Evolutionary conservation across 805 yeast genomes (phyloP), one percentile per base, ranked within the genome.

Genomic region (Ogataea degrootiae): DNA sequence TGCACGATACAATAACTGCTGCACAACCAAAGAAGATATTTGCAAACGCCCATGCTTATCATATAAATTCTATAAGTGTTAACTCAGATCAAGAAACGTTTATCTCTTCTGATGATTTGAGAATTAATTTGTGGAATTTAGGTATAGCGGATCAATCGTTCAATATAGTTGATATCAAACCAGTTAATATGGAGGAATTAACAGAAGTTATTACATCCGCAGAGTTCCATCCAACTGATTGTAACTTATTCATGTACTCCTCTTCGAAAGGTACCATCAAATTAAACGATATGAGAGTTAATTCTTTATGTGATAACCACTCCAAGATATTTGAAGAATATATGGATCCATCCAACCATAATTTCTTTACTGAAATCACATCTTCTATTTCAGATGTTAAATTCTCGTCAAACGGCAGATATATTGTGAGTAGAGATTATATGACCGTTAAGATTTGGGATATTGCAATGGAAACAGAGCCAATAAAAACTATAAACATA

Each of bases 391-490:
- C 95, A 31, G 99, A 94, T 71, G 95, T 91, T 48, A 87, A 90
- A 66, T 94, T 94, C 66, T 81, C 94, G 58, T 79, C 83, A 47
- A 88, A 92, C 67, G 99, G 99, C 39, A 79, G 94, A 59, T 90
- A 94, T 68, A 87, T 94, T 64, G 96, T 92, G n/a, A 82, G 95
- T 38, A 82, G 99, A 65, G 99, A 94, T 74, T 94, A 94, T 68
- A 80, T 94, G 87, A 88, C 97, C 11, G 96, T 92, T 34, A 94
- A 94, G 70, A 85, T 94, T 57, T 94, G 99, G 99, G 99, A 94
- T 73, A 78, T 94, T 52, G 89, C 89, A 55, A 94, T 94, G 99
- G 97, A 94, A 69, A 84, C 83, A 55, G 88, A 85, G 67, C 99
- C 99, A 35, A 71, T 95, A 48, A 89, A 89, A 68, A 91, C 97